Percentiles rank a stretch among this genome's conserved stretches.
Evolutionary conservation across 2,329 filamentous ascomycete genomes (phyloP).

Genomic region (Niveomyces coronatus): DNA sequence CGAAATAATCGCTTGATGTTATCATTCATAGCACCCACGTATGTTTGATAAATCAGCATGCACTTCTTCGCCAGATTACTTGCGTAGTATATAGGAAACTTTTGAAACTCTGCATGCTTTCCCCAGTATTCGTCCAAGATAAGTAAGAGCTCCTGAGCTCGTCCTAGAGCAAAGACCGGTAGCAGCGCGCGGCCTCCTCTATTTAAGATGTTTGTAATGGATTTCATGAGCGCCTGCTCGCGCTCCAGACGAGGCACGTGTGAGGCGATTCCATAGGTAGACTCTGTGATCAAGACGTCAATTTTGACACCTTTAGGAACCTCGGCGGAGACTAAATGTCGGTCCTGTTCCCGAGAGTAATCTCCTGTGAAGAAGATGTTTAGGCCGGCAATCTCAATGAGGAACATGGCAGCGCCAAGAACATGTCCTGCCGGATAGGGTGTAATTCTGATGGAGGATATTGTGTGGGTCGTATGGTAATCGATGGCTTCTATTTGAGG

Average conservation of each 20-base stretch:
- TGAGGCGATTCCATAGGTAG: slow-evolving; percentile 90
- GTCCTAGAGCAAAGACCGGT: slow-evolving; percentile 88
- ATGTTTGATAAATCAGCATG: slow-evolving; percentile 98
- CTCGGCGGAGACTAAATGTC: slow-evolving; percentile 88
- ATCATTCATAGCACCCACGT: slow-evolving; percentile 97
- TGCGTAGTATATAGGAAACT: slow-evolving; percentile 93
- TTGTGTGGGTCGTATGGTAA: slow-evolving; percentile 95
- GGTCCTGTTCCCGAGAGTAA: slow-evolving; percentile 90
- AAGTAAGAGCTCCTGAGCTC: slow-evolving; percentile 85
- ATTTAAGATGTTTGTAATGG: slow-evolving; percentile 83
- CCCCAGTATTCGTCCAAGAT: slow-evolving; percentile 97
- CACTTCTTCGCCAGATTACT: slow-evolving; percentile 91
- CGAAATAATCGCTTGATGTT: slow-evolving; percentile 95
- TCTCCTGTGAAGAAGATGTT: slow-evolving; percentile 98
- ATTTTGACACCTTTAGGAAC: slow-evolving; percentile 84
- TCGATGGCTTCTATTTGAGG: slow-evolving; percentile 94
- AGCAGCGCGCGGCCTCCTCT: slow-evolving; percentile 86
- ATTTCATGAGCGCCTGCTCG: slow-evolving; percentile 90
- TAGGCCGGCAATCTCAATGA: slow-evolving; percentile 91
- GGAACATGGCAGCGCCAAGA: slow-evolving; percentile 95
- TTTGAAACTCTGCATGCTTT: slow-evolving; percentile 78
- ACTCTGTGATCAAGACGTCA: slow-evolving; percentile 94
- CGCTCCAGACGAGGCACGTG: slow-evolving; percentile 85
- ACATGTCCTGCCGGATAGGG: slow-evolving; percentile 96
- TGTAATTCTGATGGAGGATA: slow-evolving; percentile 92